A percentile compares a stretch with the other conserved stretches of the same genome.
Evolutionary conservation across 2,329 filamentous ascomycete species (phyloP).

Genomic region (Phoma herbarum): DNA sequence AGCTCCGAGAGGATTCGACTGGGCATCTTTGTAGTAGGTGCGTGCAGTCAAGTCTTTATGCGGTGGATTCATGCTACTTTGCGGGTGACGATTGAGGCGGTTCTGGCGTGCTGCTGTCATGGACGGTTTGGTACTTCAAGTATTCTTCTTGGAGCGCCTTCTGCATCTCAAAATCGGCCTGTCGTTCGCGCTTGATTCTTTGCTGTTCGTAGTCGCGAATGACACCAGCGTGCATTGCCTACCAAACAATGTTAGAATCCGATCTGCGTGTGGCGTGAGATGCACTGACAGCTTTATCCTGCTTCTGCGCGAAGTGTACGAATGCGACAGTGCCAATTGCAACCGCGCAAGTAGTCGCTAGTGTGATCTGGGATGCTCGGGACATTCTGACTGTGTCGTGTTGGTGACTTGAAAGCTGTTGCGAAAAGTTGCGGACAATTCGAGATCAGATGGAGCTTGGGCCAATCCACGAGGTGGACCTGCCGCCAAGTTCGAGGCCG

Average conservation of each 20-base stretch:
- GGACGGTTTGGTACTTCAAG: slow-evolving; percentile 83
- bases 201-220: slow-evolving; percentile 95
- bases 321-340: slow-evolving; percentile 80
- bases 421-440: slow-evolving; percentile 25
- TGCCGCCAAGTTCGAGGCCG: slow-evolving; percentile 34
- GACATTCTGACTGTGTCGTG: slow-evolving; percentile 70
- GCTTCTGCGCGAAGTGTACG: slow-evolving; percentile 88
- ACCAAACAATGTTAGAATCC: slow-evolving; percentile 24
- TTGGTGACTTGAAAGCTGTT: slow-evolving; percentile 6
- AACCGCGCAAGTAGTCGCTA: slow-evolving; percentile 78
- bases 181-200: slow-evolving; percentile 85
- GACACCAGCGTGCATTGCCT: slow-evolving; percentile 97
- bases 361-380: slow-evolving; percentile 84
- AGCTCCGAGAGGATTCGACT: too few species aligned
- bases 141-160: slow-evolving; percentile 86
- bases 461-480: slow-evolving; percentile 28
- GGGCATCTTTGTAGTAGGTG: not conserved
- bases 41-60: not conserved
- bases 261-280: slow-evolving; percentile 8
- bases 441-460: slow-evolving; percentile 42
- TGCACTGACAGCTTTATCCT: slow-evolving; percentile 77
- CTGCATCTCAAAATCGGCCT: slow-evolving; percentile 95
- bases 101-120: slow-evolving; percentile 46
- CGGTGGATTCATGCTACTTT: slow-evolving; percentile 17
- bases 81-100: slow-evolving; percentile 31